Evolutionary conservation across 164 flowering plant species (phyloP).

Genomic region (Litsea cubeba): DNA sequence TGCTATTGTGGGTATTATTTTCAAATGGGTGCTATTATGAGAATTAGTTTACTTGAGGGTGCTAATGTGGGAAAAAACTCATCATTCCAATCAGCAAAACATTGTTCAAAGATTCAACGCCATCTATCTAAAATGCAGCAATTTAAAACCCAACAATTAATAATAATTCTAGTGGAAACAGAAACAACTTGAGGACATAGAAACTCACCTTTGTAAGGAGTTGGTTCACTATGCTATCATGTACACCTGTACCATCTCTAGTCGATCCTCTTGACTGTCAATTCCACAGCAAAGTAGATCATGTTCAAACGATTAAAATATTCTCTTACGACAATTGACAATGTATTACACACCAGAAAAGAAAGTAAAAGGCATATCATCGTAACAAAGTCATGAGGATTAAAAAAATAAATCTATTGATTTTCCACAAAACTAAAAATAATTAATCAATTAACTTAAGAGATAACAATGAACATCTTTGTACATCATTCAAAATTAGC

Average conservation of each 20-base stretch:
- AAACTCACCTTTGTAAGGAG: conserved; percentile 61
- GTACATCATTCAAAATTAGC: background rate
- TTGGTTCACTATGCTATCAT: conserved; percentile 76
- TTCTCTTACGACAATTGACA: background rate
- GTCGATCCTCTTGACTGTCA: conserved; percentile 72
- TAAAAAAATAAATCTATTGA: background rate
- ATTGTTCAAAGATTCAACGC: conserved; percentile 93
- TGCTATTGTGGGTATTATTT: too few relatives aligned
- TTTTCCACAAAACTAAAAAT: background rate
- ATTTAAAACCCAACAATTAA: background rate
- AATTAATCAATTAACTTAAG: background rate
- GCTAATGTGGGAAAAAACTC: too few relatives aligned
- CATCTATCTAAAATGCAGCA: conserved; percentile 72
- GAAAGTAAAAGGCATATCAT: background rate
- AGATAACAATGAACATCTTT: too few relatives aligned
- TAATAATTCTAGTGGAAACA: background rate
- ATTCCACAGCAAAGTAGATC: conserved; percentile 7
- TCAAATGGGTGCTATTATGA: too few relatives aligned
- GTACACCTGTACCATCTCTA: conserved; percentile 76
- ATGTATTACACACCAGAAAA: background rate
- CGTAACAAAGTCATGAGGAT: background rate
- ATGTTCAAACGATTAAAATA: background rate
- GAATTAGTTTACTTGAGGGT: too few relatives aligned
- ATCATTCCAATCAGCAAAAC: too few relatives aligned
- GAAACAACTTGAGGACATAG: background rate